Percentiles rank a stretch among this genome's conserved stretches.
Conservation (phyloP, 495 filamentous ascomycete species). For the Penicillium longicatenatum region DNA sequence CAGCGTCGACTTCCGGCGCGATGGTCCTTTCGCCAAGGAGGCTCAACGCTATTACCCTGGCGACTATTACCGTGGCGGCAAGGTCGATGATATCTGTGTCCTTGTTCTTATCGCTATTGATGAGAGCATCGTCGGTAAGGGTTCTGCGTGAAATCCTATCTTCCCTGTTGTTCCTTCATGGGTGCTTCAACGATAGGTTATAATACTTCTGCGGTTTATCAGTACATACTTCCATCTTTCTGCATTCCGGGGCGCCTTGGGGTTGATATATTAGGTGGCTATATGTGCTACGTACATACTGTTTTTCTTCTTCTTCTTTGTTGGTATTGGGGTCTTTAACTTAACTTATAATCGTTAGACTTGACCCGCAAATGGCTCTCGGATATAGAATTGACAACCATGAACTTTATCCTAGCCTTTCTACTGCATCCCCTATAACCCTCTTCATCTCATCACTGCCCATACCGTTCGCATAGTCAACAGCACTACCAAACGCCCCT, state of each 20-base stretch:
- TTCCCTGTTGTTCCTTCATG: neutral
- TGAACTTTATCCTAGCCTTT: too few species aligned
- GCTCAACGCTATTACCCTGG: conserved; percentile 81
- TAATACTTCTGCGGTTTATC: neutral
- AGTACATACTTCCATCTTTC: conserved; percentile 7
- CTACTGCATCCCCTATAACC: neutral
- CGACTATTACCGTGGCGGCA: conserved; percentile 84
- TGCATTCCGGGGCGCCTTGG: conserved; percentile 18
- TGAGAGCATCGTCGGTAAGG: conserved; percentile 19
- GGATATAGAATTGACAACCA: neutral
- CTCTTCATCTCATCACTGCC: conserved; percentile 13
- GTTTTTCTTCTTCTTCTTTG: neutral
- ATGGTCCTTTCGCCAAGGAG: conserved; percentile 94
- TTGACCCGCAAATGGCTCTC: neutral
- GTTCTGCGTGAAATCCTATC: neutral
- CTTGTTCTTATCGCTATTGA: conserved; percentile 71
- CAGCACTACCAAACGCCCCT: conserved; percentile 19
- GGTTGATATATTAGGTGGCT: conserved; percentile 12
- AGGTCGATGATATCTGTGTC: conserved; percentile 88
- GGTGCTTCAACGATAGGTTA: neutral
- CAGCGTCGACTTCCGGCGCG: conserved; percentile 71
- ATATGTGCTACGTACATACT: neutral
- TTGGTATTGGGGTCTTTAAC: neutral
- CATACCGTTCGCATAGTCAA: conserved; percentile 4
- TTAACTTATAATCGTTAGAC: neutral